Evolutionary conservation across 2,329 filamentous ascomycete species (phyloP).

Genomic region (Penicillium aurantiogriseum): DNA sequence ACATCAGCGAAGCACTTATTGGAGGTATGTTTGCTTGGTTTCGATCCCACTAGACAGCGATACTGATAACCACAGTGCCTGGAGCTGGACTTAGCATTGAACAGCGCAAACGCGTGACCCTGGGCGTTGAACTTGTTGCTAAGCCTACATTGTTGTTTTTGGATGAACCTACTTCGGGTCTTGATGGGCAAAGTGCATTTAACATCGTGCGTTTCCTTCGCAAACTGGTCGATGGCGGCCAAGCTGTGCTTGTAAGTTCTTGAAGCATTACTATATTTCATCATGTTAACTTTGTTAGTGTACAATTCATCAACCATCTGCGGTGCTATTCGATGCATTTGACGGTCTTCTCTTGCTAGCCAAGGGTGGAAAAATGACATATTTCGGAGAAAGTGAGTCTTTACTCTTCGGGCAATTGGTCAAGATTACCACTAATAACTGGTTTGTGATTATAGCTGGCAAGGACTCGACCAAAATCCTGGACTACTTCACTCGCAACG

Average conservation of each 20-base stretch:
- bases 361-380: slow-evolving; percentile 64
- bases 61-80: slow-evolving; percentile 30
- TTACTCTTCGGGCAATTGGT: no score
- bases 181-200: slow-evolving; percentile 65
- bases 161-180: slow-evolving; percentile 61
- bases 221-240: slow-evolving; percentile 64
- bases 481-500: slow-evolving; percentile 54
- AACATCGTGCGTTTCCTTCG: slow-evolving; percentile 60
- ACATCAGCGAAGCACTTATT: slow-evolving; percentile 63
- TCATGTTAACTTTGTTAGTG: slow-evolving; percentile 23
- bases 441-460: slow-evolving; percentile 23
- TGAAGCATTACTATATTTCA: background rate
- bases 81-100: slow-evolving; percentile 63
- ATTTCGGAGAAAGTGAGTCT: slow-evolving; percentile 57
- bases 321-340: slow-evolving; percentile 65
- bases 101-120: slow-evolving; percentile 63
- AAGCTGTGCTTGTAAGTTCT: slow-evolving; percentile 59
- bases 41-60: background rate
- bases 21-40: slow-evolving; percentile 40
- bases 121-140: slow-evolving; percentile 60
- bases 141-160: slow-evolving; percentile 62
- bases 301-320: slow-evolving; percentile 70
- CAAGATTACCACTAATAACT: no score
- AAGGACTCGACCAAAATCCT: slow-evolving; percentile 43
- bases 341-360: slow-evolving; percentile 64